These are phyloP conservation scores for Phtheirospermum japonicum DNA, from an alignment of 257 asterid species.

Conservation along the genomic window DNA sequence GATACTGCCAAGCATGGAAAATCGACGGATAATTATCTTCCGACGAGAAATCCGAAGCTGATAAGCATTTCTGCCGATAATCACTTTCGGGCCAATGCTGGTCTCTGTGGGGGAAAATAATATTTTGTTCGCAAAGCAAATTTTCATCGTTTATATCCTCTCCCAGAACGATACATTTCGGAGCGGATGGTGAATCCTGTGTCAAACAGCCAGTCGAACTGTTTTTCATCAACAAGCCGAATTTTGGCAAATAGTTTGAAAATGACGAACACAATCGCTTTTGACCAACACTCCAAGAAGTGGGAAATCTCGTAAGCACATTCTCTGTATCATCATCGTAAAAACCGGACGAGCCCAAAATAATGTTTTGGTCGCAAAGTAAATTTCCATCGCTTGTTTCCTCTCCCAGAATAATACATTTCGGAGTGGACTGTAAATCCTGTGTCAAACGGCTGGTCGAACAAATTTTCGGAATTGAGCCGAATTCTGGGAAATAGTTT, in stretches of 20 bases:
- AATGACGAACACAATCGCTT: slow-evolving; percentile 31
- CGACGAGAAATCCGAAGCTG: slow-evolving; percentile 31
- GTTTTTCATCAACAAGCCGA: slow-evolving; percentile 26
- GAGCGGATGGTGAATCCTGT: slow-evolving; percentile 35
- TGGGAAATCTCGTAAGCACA: slow-evolving; percentile 32
- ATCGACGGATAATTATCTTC: slow-evolving; percentile 27
- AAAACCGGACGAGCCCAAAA: neutral
- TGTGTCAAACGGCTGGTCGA: neutral
- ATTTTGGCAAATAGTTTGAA: slow-evolving; percentile 29
- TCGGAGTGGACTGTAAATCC: slow-evolving; percentile 38
- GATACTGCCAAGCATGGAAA: slow-evolving; percentile 34
- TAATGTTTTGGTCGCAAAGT: slow-evolving; percentile 25
- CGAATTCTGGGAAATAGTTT: slow-evolving; percentile 26
- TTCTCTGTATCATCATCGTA: neutral
- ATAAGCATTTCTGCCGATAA: slow-evolving; percentile 34
- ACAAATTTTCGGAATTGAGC: slow-evolving; percentile 24
- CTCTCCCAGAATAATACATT: slow-evolving; percentile 33
- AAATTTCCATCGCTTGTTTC: slow-evolving; percentile 26
- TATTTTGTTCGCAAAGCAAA: slow-evolving; percentile 23
- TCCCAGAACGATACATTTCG: slow-evolving; percentile 30
- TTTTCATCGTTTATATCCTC: slow-evolving; percentile 33
- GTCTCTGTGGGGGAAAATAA: slow-evolving; percentile 31
- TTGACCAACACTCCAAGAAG: slow-evolving; percentile 35
- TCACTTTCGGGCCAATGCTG: slow-evolving; percentile 27
- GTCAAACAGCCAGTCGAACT: neutral